phyloP scores from a whole-genome alignment of 495 filamentous ascomycete genomes.

The Penicillium parvum region DNA sequence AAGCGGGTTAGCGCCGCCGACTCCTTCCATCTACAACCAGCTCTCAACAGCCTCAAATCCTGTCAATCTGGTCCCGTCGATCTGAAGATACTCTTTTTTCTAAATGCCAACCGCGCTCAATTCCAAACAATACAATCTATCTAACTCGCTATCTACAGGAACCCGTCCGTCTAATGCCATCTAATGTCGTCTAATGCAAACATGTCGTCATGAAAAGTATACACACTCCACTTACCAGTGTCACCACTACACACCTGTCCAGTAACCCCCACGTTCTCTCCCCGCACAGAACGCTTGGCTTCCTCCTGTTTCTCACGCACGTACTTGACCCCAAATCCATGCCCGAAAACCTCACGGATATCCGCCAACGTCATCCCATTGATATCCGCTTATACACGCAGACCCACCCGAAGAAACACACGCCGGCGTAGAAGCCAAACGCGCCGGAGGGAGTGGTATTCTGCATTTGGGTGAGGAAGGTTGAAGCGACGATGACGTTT shows the following conservation, averaged over 20 bases:
- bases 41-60: background rate
- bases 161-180: too few relatives aligned
- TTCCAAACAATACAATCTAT: too few relatives aligned
- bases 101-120: background rate
- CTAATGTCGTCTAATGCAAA: too few relatives aligned
- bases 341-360: conserved; percentile 38
- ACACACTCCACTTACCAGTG: too few relatives aligned
- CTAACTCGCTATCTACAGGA: too few relatives aligned
- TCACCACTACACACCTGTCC: too few relatives aligned
- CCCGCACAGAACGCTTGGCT: background rate
- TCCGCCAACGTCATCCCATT: conserved; percentile 42
- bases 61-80: background rate
- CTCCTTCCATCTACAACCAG: background rate
- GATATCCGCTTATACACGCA: conserved; percentile 40
- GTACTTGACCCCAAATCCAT: conserved; percentile 39
- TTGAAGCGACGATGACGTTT: conserved; percentile 46
- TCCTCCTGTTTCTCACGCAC: conserved; percentile 29
- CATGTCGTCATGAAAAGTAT: too few relatives aligned
- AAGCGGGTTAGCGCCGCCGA: background rate
- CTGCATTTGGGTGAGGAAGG: conserved; percentile 46
- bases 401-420: conserved; percentile 42
- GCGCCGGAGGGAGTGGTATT: conserved; percentile 39
- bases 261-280: background rate
- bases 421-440: conserved; percentile 46
- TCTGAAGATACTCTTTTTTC: background rate